Evolutionary conservation across 225 moss, liverwort and hornwort species (phyloP).

Genomic region (Thuidium tamariscinum): DNA sequence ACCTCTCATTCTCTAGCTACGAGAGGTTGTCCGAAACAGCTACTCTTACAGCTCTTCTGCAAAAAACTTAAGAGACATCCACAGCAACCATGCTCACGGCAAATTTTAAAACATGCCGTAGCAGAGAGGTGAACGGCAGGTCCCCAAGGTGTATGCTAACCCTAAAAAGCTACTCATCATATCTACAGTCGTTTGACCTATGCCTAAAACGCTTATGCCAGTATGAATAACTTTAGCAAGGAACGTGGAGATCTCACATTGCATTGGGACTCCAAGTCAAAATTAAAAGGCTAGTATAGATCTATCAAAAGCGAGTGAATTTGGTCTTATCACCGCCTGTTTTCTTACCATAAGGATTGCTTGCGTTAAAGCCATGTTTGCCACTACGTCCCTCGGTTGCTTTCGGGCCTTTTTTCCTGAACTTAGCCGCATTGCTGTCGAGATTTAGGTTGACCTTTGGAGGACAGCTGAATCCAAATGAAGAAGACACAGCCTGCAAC

Average conservation of each 20-base stretch:
- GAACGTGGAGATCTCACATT: background rate
- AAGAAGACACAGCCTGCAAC: constrained; percentile 67
- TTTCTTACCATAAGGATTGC: constrained; percentile 84
- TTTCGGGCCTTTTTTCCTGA: constrained; percentile 65
- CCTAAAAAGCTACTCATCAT: constrained; percentile 1
- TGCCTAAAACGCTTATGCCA: background rate
- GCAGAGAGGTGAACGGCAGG: background rate
- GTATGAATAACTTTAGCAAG: background rate
- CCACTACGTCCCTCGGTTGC: constrained; percentile 32
- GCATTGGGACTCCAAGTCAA: background rate
- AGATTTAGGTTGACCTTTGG: constrained; percentile 89
- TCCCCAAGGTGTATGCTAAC: background rate
- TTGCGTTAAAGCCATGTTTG: constrained; percentile 77
- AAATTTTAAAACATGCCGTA: background rate
- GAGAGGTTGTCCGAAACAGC: background rate
- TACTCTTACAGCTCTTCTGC: background rate
- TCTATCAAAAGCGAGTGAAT: constrained; percentile 53
- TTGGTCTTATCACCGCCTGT: constrained; percentile 57
- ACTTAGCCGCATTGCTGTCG: constrained; percentile 91
- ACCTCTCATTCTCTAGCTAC: background rate
- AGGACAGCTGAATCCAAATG: constrained; percentile 88
- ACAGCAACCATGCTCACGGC: background rate
- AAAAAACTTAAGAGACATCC: background rate
- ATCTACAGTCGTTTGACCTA: background rate
- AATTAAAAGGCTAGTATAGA: background rate